Conservation (phyloP, 2,329 filamentous ascomycete genomes). For the Xylogone sp. region DNA sequence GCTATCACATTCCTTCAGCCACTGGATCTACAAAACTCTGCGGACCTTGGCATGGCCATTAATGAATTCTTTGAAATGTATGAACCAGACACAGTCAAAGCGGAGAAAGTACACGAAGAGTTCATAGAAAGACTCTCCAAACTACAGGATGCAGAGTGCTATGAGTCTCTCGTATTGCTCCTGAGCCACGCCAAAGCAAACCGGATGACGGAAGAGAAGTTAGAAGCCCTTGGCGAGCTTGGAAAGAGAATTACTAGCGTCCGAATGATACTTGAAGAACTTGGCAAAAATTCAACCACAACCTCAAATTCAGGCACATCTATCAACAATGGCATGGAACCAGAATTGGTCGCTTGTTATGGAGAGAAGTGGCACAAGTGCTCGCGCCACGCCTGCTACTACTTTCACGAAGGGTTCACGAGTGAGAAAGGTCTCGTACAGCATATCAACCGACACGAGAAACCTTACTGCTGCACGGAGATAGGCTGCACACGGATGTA, state of each 20-base stretch:
- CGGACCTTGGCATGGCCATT: background rate
- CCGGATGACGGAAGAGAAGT: constrained; percentile 6
- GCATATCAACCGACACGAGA: constrained; percentile 32
- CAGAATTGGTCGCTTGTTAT: constrained; percentile 21
- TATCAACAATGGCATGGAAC: background rate
- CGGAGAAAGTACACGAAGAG: background rate
- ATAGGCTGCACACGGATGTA: constrained; percentile 7
- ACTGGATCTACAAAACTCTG: background rate
- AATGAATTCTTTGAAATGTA: constrained; percentile 6
- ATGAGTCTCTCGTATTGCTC: constrained; percentile 8
- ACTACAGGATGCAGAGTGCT: constrained; percentile 2
- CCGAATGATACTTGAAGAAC: constrained; percentile 4
- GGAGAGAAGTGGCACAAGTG: constrained; percentile 35
- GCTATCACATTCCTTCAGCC: background rate
- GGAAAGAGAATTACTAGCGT: constrained; percentile 5
- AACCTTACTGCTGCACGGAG: constrained; percentile 31
- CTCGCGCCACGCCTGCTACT: constrained; percentile 31
- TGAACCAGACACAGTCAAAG: constrained; percentile 1
- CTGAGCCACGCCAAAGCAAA: constrained; percentile 3
- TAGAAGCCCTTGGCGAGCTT: constrained; percentile 7
- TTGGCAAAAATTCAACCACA: background rate
- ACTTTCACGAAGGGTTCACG: constrained; percentile 36
- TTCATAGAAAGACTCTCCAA: background rate
- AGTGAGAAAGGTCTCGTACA: constrained; percentile 23
- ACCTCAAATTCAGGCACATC: background rate